A percentile compares a stretch with the other conserved stretches of the same genome.
Evolutionary conservation across 2,329 filamentous ascomycete genomes (phyloP).

Genomic region (Annulohypoxylon truncatum): DNA sequence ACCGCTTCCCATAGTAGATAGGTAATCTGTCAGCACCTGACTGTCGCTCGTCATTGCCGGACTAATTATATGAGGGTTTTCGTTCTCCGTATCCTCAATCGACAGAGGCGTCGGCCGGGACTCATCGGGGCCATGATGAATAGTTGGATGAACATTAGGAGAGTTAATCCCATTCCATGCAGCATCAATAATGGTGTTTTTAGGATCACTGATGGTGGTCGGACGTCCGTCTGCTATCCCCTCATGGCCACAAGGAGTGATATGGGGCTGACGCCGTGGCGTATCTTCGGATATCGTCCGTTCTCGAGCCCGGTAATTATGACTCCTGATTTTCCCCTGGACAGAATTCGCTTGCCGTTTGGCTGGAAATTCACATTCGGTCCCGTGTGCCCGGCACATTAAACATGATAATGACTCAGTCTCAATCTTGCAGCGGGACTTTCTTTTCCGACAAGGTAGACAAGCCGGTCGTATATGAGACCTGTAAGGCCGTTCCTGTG

Average conservation of each 20-base stretch:
- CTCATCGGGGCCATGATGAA: neutral
- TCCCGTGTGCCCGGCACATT: slow-evolving; percentile 68
- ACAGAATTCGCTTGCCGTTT: slow-evolving; percentile 37
- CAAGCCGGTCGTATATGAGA: slow-evolving; percentile 72
- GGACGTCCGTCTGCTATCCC: neutral
- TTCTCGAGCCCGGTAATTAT: neutral
- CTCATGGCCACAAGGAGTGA: neutral
- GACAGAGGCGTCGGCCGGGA: slow-evolving; percentile 23
- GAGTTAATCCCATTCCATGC: neutral
- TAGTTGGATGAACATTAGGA: neutral
- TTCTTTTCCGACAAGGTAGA: slow-evolving; percentile 68
- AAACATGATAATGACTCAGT: slow-evolving; percentile 63
- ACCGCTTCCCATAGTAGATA: slow-evolving; percentile 54
- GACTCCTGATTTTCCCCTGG: neutral
- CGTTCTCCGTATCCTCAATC: slow-evolving; percentile 51
- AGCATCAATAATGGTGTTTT: neutral
- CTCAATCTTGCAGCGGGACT: slow-evolving; percentile 71
- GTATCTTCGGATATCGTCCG: slow-evolving; percentile 25
- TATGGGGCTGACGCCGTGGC: neutral
- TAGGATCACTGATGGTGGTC: neutral
- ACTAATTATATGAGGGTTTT: slow-evolving; percentile 67
- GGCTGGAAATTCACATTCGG: slow-evolving; percentile 66
- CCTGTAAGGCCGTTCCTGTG: slow-evolving; percentile 63
- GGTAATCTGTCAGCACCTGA: slow-evolving; percentile 69
- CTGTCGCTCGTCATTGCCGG: slow-evolving; percentile 70